Evolutionary conservation across 1,284 basidiomycete species (phyloP).

Genomic region (Pseudozyma hubeiensis): DNA sequence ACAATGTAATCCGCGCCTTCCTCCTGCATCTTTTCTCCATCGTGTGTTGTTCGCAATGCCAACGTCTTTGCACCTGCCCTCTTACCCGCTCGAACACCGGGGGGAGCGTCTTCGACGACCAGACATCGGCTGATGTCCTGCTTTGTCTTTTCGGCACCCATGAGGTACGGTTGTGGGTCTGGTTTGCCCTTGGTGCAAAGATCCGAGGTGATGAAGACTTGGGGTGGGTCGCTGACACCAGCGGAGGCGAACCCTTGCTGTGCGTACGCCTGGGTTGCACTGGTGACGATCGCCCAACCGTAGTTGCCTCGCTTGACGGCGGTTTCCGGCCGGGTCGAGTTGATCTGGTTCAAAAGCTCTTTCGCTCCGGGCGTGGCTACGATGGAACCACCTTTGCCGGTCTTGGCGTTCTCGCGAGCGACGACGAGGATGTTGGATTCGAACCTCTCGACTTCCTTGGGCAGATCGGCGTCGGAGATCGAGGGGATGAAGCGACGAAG

Average conservation of each 20-base stretch:
- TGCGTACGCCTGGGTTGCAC: slow-evolving; percentile 66
- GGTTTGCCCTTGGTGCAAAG: slow-evolving; percentile 64
- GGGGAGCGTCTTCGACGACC: slow-evolving; percentile 67
- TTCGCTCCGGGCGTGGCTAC: slow-evolving; percentile 66
- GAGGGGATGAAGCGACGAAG: slow-evolving; percentile 61
- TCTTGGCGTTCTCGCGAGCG: slow-evolving; percentile 51
- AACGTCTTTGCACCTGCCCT: slow-evolving; percentile 63
- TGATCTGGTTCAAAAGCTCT: slow-evolving; percentile 57
- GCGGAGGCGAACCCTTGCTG: slow-evolving; percentile 60
- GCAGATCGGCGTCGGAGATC: slow-evolving; percentile 53
- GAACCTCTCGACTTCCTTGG: slow-evolving; percentile 57
- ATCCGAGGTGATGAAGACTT: slow-evolving; percentile 64
- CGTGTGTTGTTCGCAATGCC: slow-evolving; percentile 63
- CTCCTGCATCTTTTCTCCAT: slow-evolving; percentile 55
- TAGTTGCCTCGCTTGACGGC: slow-evolving; percentile 22
- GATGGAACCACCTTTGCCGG: slow-evolving; percentile 54
- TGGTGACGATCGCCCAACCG: slow-evolving; percentile 68
- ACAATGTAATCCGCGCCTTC: slow-evolving; percentile 64
- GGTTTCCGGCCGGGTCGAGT: slow-evolving; percentile 22
- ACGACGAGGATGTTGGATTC: slow-evolving; percentile 64
- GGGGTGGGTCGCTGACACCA: slow-evolving; percentile 39
- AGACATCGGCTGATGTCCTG: slow-evolving; percentile 58
- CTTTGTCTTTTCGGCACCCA: slow-evolving; percentile 54
- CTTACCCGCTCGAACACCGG: slow-evolving; percentile 62
- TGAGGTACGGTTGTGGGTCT: slow-evolving; percentile 65